phyloP scores from a whole-genome alignment of 768 basidiomycete genomes.

The Tulasnella calospora region DNA sequence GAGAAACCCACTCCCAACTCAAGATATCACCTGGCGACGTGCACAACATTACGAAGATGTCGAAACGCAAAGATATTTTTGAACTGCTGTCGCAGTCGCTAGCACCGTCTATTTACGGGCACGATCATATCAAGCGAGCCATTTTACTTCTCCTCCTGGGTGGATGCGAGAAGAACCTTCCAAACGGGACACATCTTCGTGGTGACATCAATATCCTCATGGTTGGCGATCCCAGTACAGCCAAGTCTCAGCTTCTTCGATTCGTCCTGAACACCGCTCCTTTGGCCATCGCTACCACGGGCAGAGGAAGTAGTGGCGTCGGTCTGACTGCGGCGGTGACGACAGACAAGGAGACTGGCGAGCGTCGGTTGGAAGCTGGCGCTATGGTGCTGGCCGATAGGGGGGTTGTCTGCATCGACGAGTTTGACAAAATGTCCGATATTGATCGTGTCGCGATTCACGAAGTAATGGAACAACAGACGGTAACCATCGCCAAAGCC shows the following conservation, averaged over 20 bases:
- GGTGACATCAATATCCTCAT: constrained; percentile 99
- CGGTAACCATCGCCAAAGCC: constrained; percentile 98
- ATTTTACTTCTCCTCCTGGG: constrained; percentile 89
- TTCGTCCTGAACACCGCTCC: constrained; percentile 96
- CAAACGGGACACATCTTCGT: constrained; percentile 96
- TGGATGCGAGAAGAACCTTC: constrained; percentile 94
- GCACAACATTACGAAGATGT: constrained; percentile 88
- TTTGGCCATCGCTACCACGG: constrained; percentile 96
- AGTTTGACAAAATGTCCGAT: constrained; percentile 99
- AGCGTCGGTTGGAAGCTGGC: constrained; percentile 92
- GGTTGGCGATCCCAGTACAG: constrained; percentile 99
- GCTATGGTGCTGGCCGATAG: constrained; percentile 99
- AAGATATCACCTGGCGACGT: constrained; percentile 90
- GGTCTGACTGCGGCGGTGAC: constrained; percentile 99
- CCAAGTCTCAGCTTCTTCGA: constrained; percentile 92
- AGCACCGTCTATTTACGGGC: constrained; percentile 95
- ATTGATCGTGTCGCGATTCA: constrained; percentile 98
- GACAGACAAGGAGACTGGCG: constrained; percentile 95
- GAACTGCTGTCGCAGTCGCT: constrained; percentile 85
- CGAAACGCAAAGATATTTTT: constrained; percentile 84
- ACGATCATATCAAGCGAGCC: constrained; percentile 92
- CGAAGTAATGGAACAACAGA: constrained; percentile 99
- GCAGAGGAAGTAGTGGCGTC: constrained; percentile 96
- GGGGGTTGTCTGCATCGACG: constrained; percentile 98
- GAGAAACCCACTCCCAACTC: constrained; percentile 91